Percentiles rank a stretch among this genome's conserved stretches.
These are phyloP conservation scores for Lunasporangiospora selenospora DNA, from an alignment of 192 early-diverging fungal genomes.

Conservation along the genomic window DNA sequence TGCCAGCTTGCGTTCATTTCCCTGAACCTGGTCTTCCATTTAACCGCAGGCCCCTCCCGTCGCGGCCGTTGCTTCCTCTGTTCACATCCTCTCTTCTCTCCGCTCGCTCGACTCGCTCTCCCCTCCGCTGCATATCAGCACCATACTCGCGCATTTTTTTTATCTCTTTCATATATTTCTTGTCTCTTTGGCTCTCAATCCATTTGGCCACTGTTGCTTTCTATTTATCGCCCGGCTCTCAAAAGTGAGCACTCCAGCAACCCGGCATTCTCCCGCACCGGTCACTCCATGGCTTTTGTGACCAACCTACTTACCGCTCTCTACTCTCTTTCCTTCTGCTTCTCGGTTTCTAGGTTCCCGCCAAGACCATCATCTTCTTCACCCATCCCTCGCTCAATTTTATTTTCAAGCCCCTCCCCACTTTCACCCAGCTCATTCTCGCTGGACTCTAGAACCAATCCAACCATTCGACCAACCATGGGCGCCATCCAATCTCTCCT, in stretches of 20 bases:
- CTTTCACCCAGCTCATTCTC: too few relatives aligned
- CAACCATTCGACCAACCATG: slow-evolving; percentile 11
- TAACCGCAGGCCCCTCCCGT: too few relatives aligned
- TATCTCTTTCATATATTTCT: background rate
- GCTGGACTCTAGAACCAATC: background rate
- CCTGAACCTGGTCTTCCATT: too few relatives aligned
- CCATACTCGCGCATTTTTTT: background rate
- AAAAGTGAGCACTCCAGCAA: too few relatives aligned
- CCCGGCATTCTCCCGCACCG: too few relatives aligned
- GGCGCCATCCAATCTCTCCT: slow-evolving; percentile 47
- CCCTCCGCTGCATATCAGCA: background rate
- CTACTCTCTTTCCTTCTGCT: background rate
- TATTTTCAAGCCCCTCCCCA: background rate
- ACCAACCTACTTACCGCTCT: background rate
- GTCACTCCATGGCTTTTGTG: too few relatives aligned
- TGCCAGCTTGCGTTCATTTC: too few relatives aligned
- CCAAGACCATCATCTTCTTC: too few relatives aligned
- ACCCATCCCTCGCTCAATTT: slow-evolving; percentile 5
- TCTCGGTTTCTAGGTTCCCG: background rate
- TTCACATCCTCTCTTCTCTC: slow-evolving; percentile 6
- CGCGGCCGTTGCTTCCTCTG: too few relatives aligned
- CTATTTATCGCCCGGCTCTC: background rate
- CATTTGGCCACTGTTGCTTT: background rate
- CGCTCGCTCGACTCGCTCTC: background rate
- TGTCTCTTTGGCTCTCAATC: background rate